A percentile compares a stretch with the other conserved stretches of the same genome.
phyloP scores from a whole-genome alignment of 345 rosid genomes.

The Rhizophora apiculata region DNA sequence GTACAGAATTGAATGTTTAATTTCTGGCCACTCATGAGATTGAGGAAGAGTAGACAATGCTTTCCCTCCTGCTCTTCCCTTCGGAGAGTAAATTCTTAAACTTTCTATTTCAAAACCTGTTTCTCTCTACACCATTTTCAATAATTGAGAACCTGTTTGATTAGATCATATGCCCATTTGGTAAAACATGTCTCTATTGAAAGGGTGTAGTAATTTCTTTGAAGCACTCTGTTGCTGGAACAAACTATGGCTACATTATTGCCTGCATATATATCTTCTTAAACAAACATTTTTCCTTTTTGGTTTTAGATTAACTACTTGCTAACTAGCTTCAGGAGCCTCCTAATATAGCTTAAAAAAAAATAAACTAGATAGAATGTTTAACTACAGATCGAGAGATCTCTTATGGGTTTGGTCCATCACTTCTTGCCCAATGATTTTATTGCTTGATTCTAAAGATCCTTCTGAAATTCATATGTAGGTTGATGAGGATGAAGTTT shows the following conservation, averaged over 20 bases:
- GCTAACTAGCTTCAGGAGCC: background rate
- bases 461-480: conserved; percentile 34
- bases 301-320: background rate
- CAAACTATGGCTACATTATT: background rate
- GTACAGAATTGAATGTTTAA: background rate
- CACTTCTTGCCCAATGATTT: background rate
- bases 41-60: conserved; percentile 11
- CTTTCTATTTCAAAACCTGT: conserved; percentile 12
- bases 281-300: background rate
- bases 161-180: conserved; percentile 1
- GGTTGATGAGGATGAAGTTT: conserved; percentile 89
- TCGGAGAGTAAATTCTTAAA: conserved; percentile 1
- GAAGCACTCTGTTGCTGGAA: background rate
- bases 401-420: too few relatives aligned
- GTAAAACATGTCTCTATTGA: conserved; percentile 2
- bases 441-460: conserved; percentile 13
- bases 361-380: too few relatives aligned
- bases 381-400: too few relatives aligned
- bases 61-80: conserved; percentile 11
- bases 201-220: background rate
- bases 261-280: background rate
- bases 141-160: background rate
- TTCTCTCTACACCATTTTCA: background rate
- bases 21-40: conserved; percentile 8
- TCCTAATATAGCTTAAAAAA: background rate